A percentile compares a stretch with the other conserved stretches of the same genome.
These are phyloP conservation scores for Malus asiatica DNA, from an alignment of 306 rosid genomes.

Conservation along the genomic window DNA sequence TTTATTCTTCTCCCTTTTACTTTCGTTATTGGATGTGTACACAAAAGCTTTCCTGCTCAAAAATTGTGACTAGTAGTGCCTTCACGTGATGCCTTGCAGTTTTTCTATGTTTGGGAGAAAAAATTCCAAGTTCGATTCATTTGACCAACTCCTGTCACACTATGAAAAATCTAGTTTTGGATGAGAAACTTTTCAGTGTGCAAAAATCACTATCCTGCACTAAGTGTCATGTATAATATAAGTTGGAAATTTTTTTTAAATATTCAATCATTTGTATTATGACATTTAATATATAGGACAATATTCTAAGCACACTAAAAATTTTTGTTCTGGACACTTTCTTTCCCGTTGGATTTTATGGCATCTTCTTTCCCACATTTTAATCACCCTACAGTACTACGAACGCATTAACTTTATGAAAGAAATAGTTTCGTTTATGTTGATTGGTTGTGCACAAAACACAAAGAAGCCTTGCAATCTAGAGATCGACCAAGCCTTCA, in stretches of 20 bases:
- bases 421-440: background rate
- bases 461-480: background rate
- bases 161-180: background rate
- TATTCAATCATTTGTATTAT: too few relatives aligned
- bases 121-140: constrained; percentile 11
- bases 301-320: background rate
- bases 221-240: too few relatives aligned
- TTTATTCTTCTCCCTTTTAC: constrained; percentile 14
- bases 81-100: constrained; percentile 52
- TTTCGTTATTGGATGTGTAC: constrained; percentile 25
- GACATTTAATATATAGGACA: too few relatives aligned
- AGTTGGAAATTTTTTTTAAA: too few relatives aligned
- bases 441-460: background rate
- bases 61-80: constrained; percentile 40
- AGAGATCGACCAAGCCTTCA: background rate
- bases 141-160: constrained; percentile 31
- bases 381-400: background rate
- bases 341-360: background rate
- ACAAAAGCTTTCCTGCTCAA: constrained; percentile 35
- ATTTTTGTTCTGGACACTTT: background rate
- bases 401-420: background rate
- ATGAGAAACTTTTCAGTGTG: too few relatives aligned
- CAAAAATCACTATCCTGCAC: rapidly evolving
- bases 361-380: background rate
- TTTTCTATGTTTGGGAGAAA: constrained; percentile 26